These are phyloP conservation scores for Yamagishiella unicocca DNA, from an alignment of 139 green algal genomes.

Conservation along the genomic window DNA sequence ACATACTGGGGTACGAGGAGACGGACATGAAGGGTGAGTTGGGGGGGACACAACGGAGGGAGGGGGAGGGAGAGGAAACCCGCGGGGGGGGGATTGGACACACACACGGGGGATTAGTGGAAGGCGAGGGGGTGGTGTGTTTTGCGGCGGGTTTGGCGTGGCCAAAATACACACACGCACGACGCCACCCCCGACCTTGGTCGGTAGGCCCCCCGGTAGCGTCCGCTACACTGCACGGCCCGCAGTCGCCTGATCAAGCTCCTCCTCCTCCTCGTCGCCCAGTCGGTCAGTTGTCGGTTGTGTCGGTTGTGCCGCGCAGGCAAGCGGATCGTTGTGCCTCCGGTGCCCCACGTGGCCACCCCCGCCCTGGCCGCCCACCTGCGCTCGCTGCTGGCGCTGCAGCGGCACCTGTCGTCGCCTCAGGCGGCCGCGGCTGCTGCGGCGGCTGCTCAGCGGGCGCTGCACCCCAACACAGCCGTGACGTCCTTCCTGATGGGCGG, in stretches of 20 bases:
- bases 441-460: background rate
- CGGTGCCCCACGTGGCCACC: slow-evolving; percentile 58
- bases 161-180: too few species aligned
- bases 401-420: slow-evolving; percentile 40
- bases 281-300: too few species aligned
- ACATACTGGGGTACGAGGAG: slow-evolving; percentile 83
- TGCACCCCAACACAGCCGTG: background rate
- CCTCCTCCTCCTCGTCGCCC: too few species aligned
- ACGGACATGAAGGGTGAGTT: slow-evolving; percentile 59
- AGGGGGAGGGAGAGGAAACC: background rate
- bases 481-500: too few species aligned
- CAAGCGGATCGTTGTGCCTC: slow-evolving; percentile 64
- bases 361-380: slow-evolving; percentile 53
- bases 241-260: too few species aligned
- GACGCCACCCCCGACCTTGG: too few species aligned
- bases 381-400: slow-evolving; percentile 54
- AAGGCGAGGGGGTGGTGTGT: background rate
- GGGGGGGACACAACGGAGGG: background rate
- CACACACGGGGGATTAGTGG: too few species aligned
- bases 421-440: background rate
- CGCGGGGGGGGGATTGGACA: too few species aligned
- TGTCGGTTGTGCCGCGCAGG: slow-evolving; percentile 38
- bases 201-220: too few species aligned
- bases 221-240: too few species aligned
- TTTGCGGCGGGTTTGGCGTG: too few species aligned